A percentile compares a stretch with the other conserved stretches of the same genome.
These are phyloP conservation scores for Austroboletus festivus DNA, from an alignment of 768 basidiomycete species.

Conservation along the genomic window DNA sequence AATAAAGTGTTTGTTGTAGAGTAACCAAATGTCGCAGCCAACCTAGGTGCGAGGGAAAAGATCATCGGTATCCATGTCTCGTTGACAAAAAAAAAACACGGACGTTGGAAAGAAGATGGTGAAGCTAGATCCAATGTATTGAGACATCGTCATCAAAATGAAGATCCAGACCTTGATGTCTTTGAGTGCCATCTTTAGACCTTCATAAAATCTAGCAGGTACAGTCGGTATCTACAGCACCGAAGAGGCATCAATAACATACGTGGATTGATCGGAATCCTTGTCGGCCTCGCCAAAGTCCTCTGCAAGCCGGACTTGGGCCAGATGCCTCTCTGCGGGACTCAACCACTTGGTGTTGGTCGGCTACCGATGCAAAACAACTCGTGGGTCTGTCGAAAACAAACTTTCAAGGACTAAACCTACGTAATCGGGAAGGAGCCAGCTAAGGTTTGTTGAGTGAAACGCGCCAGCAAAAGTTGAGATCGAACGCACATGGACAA, in stretches of 20 bases:
- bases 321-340: conserved; percentile 50
- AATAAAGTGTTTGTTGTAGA: no score
- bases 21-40: no score
- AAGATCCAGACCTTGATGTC: not conserved
- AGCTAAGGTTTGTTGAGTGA: conserved; percentile 32
- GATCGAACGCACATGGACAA: conserved; percentile 44
- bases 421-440: conserved; percentile 58
- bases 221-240: not conserved
- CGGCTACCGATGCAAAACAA: conserved; percentile 36
- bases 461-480: not conserved
- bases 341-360: conserved; percentile 62
- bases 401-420: conserved; percentile 14
- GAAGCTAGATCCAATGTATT: not conserved
- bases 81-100: no score
- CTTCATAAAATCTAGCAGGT: not conserved
- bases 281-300: conserved; percentile 66
- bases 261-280: conserved; percentile 31
- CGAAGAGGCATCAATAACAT: not conserved
- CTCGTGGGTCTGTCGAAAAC: not conserved
- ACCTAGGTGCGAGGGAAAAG: no score
- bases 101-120: not conserved
- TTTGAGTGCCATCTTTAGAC: not conserved
- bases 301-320: conserved; percentile 65
- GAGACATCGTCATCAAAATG: not conserved
- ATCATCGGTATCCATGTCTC: no score